Percentiles rank a stretch among this genome's conserved stretches.
These are phyloP conservation scores for Camellia japonica DNA, from an alignment of 148 eudicot genomes.

Conservation along the genomic window DNA sequence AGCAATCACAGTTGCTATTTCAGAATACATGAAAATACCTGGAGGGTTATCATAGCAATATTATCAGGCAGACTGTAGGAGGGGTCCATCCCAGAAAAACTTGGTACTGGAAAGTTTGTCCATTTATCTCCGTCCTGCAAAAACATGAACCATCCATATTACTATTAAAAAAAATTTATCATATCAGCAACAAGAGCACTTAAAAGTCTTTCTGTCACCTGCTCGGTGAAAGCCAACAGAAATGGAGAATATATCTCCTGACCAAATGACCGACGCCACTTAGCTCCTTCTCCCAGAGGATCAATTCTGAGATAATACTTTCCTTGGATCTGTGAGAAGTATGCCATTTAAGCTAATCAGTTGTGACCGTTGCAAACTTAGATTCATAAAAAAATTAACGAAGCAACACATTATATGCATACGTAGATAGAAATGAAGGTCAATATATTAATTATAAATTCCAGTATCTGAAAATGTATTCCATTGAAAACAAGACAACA, in stretches of 20 bases:
- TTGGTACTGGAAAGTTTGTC: constrained; percentile 46
- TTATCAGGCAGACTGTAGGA: constrained; percentile 84
- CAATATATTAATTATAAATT: background rate
- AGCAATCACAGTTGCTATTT: background rate
- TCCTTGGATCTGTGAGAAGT: constrained; percentile 61
- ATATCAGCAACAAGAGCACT: background rate
- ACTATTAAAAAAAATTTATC: background rate
- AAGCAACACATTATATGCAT: background rate
- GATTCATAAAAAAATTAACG: background rate
- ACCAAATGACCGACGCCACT: constrained; percentile 87
- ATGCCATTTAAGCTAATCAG: background rate
- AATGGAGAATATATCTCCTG: constrained; percentile 93
- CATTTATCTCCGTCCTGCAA: constrained; percentile 38
- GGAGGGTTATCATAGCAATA: constrained; percentile 85
- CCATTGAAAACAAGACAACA: background rate
- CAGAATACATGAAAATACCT: constrained; percentile 40
- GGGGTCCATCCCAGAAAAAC: constrained; percentile 68
- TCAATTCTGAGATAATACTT: constrained; percentile 74
- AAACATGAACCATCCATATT: constrained; percentile 5
- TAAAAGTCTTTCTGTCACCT: constrained; percentile 42
- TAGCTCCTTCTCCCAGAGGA: constrained; percentile 87
- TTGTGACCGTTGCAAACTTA: too few species aligned
- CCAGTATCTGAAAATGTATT: background rate
- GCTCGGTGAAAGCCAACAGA: constrained; percentile 83
- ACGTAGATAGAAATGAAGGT: background rate